phyloP scores from a whole-genome alignment of 1,139 yeast species.

The Debaryomyces nepalensis region DNA sequence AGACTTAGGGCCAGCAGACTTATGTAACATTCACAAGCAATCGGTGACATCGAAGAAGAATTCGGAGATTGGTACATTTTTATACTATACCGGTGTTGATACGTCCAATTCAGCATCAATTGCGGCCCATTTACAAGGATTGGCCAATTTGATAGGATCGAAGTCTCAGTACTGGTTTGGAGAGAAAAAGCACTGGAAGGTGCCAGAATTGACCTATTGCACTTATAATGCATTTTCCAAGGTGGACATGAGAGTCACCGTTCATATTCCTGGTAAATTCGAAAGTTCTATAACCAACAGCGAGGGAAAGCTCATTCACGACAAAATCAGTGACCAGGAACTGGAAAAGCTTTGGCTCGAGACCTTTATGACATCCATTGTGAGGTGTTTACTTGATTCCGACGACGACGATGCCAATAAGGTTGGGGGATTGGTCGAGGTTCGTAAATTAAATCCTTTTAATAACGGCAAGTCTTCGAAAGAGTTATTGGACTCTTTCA shows the following conservation, averaged over 20 bases:
- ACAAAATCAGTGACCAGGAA: conserved; percentile 40
- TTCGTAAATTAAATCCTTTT: conserved; percentile 61
- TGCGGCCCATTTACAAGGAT: conserved; percentile 74
- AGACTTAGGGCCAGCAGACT: conserved; percentile 88
- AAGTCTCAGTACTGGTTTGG: conserved; percentile 63
- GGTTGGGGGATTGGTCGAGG: conserved; percentile 56
- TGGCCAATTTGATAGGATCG: conserved; percentile 70
- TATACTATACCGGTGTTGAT: conserved; percentile 62
- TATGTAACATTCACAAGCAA: conserved; percentile 69
- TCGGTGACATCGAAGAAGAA: conserved; percentile 44
- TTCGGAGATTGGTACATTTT: conserved; percentile 54
- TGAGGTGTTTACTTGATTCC: conserved; percentile 70
- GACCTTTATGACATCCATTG: conserved; percentile 66
- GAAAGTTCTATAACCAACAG: conserved; percentile 50
- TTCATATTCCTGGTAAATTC: conserved; percentile 66
- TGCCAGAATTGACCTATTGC: conserved; percentile 64
- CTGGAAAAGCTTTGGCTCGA: conserved; percentile 60
- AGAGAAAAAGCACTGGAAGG: conserved; percentile 75
- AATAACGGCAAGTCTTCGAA: conserved; percentile 42
- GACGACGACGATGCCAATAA: conserved; percentile 64
- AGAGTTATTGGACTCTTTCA: conserved; percentile 56
- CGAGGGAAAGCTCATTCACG: conserved; percentile 50
- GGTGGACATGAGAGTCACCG: conserved; percentile 72
- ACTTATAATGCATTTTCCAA: conserved; percentile 61
- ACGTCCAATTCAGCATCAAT: conserved; percentile 61